These are phyloP conservation scores for Beauveria asiatica DNA, from an alignment of 2,329 filamentous ascomycete genomes.

Conservation along the genomic window DNA sequence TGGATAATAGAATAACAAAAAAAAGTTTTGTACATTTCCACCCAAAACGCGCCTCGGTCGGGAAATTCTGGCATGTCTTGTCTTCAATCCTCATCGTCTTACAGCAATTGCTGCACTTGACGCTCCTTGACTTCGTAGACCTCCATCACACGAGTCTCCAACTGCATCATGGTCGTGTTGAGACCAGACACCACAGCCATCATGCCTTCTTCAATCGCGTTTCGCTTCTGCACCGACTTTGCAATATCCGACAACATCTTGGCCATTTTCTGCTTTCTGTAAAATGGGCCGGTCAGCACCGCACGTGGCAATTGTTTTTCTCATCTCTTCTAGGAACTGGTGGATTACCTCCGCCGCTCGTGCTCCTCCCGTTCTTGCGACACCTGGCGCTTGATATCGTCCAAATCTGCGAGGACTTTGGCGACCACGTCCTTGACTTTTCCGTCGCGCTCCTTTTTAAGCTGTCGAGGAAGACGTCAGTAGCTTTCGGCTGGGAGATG, in stretches of 20 bases:
- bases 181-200: conserved; percentile 9
- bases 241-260: conserved; percentile 1
- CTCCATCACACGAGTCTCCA: conserved; percentile 23
- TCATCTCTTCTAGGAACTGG: background rate
- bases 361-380: conserved; percentile 17
- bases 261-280: background rate
- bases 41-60: background rate
- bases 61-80: background rate
- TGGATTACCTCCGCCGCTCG: conserved; percentile 17
- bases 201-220: conserved; percentile 4
- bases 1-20: background rate
- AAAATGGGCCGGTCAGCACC: background rate
- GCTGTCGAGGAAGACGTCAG: conserved; percentile 14
- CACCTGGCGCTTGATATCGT: conserved; percentile 17
- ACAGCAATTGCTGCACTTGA: conserved; percentile 15
- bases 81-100: background rate
- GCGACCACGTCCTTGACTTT: conserved; percentile 17
- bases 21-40: background rate
- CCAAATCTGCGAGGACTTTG: conserved; percentile 19
- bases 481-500: too few relatives aligned
- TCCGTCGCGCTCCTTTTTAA: conserved; percentile 23
- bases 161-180: conserved; percentile 13
- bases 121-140: conserved; percentile 21
- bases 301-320: too few relatives aligned
- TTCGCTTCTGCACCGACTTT: background rate